Conservation (phyloP, 345 rosid species). For the Eucalyptus pumila region DNA sequence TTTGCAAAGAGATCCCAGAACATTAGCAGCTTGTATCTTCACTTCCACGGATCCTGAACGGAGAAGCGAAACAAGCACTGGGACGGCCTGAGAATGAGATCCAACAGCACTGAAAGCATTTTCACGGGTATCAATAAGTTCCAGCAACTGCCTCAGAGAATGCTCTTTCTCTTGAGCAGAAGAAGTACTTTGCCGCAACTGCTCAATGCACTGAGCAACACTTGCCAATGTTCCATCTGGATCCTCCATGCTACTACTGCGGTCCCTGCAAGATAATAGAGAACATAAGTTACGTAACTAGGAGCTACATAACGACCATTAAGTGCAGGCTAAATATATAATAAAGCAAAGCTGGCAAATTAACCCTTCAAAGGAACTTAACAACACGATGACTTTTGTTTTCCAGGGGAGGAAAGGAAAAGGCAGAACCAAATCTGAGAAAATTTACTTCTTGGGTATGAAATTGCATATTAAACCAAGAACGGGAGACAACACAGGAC, state of each 20-base stretch:
- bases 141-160: constrained; percentile 80
- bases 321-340: background rate
- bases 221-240: constrained; percentile 98
- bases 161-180: constrained; percentile 88
- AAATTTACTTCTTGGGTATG: background rate
- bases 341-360: background rate
- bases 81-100: constrained; percentile 99
- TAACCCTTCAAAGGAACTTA: background rate
- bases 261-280: constrained; percentile 49
- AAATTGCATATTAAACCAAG: background rate
- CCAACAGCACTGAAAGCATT: constrained; percentile 98
- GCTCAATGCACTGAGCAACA: constrained; percentile 99
- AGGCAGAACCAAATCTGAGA: background rate
- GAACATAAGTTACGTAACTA: background rate
- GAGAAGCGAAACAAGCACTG: constrained; percentile 98
- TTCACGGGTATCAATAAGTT: constrained; percentile 89
- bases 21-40: constrained; percentile 93
- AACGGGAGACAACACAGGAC: background rate
- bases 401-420: background rate
- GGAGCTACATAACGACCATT: background rate
- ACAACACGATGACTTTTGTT: background rate
- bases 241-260: constrained; percentile 95
- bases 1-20: constrained; percentile 93
- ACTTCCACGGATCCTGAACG: constrained; percentile 92
- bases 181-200: constrained; percentile 79